phyloP scores from a whole-genome alignment of 78 protist genomes.

The slime mould (Dictyostelium discoideum) region DNA sequence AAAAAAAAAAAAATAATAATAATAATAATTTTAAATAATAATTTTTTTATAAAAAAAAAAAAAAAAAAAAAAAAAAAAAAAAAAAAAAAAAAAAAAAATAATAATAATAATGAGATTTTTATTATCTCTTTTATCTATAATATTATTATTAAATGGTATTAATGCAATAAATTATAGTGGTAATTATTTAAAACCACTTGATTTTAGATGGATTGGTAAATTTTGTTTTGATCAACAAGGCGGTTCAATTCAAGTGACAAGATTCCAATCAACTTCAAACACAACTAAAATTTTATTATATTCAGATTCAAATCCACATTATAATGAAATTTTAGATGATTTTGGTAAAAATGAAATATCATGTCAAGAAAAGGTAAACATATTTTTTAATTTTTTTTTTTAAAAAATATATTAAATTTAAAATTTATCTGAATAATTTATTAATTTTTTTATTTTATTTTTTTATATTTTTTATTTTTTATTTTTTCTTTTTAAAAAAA shows the following conservation, averaged over 20 bases:
- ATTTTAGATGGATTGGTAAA: slow-evolving; percentile 10
- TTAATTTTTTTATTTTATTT: background rate
- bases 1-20: background rate
- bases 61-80: background rate
- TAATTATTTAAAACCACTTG: background rate
- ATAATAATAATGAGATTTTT: background rate
- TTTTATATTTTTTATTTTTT: background rate
- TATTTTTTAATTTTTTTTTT: background rate
- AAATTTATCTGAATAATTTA: background rate
- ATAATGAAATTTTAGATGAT: slow-evolving; percentile 1
- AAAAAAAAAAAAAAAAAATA: background rate
- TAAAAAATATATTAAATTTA: too few relatives aligned
- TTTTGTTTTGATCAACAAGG: slow-evolving; percentile 41
- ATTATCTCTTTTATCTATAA: background rate
- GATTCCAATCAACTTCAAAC: background rate
- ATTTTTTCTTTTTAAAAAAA: background rate
- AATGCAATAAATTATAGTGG: slow-evolving; percentile 11
- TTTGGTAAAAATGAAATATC: background rate
- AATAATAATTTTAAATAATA: too few relatives aligned
- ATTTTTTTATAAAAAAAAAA: background rate
- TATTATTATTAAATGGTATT: background rate
- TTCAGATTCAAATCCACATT: slow-evolving; percentile 13
- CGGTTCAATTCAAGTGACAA: background rate
- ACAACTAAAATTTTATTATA: background rate
- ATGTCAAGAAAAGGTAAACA: slow-evolving; percentile 38